These are phyloP conservation scores for Mycena floridula DNA, from an alignment of 768 basidiomycete genomes.

Conservation along the genomic window DNA sequence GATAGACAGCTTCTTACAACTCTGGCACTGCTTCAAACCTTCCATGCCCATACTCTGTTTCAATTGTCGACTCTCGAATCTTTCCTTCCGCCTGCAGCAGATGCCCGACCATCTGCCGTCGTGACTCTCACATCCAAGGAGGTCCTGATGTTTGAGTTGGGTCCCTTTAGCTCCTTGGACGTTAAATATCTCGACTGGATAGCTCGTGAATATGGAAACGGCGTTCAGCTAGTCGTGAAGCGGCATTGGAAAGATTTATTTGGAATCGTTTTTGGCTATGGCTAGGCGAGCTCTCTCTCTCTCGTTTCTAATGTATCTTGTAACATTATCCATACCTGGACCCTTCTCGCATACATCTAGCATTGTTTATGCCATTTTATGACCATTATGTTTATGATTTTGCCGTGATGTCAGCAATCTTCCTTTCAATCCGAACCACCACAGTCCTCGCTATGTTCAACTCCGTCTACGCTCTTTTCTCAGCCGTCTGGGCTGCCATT, in stretches of 20 bases:
- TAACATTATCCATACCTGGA: too few relatives aligned
- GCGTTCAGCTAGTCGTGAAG: slow-evolving; percentile 32
- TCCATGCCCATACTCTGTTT: slow-evolving; percentile 59
- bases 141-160: slow-evolving; percentile 62
- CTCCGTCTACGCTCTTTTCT: too few relatives aligned
- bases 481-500: too few relatives aligned
- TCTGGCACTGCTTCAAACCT: slow-evolving; percentile 57
- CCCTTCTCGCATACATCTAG: too few relatives aligned
- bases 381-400: too few relatives aligned
- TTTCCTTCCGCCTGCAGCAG: slow-evolving; percentile 19
- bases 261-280: slow-evolving; percentile 39
- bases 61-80: slow-evolving; percentile 44
- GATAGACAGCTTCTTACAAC: slow-evolving; percentile 38
- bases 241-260: slow-evolving; percentile 47
- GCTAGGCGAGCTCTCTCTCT: too few relatives aligned
- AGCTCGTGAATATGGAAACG: slow-evolving; percentile 54
- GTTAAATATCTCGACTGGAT: slow-evolving; percentile 78
- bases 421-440: too few relatives aligned
- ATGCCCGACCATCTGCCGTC: slow-evolving; percentile 16
- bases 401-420: too few relatives aligned
- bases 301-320: too few relatives aligned
- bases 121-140: slow-evolving; percentile 54
- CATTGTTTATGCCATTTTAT: too few relatives aligned
- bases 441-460: too few relatives aligned
- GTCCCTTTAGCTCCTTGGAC: slow-evolving; percentile 66